phyloP scores from a whole-genome alignment of 768 basidiomycete species.

The Leccinellum albellum region DNA sequence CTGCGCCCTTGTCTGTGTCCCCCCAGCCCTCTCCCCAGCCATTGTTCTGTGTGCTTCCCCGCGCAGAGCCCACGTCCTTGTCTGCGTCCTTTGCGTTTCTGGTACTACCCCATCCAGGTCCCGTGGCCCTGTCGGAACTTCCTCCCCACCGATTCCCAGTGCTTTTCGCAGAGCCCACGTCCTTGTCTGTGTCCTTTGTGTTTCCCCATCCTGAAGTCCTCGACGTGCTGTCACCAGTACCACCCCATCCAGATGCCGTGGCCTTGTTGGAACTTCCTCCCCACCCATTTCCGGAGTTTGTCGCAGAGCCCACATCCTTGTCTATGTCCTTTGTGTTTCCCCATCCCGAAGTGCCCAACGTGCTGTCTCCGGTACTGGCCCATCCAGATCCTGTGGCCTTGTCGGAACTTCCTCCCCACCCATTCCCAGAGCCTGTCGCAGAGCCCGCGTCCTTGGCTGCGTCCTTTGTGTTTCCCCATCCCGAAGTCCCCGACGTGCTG shows the following conservation, averaged over 20 bases:
- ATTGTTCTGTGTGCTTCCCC: neutral
- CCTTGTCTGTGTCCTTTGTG: neutral
- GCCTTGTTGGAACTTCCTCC: too few species aligned
- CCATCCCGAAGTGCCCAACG: neutral
- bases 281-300: too few species aligned
- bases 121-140: too few species aligned
- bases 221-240: neutral
- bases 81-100: neutral
- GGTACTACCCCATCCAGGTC: too few species aligned
- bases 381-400: neutral
- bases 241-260: too few species aligned
- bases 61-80: neutral
- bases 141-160: too few species aligned
- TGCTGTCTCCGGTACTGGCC: neutral
- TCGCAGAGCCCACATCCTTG: neutral
- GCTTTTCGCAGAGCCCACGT: too few species aligned
- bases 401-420: neutral
- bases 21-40: neutral
- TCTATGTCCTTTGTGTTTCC: neutral
- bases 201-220: neutral
- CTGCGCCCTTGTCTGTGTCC: neutral
- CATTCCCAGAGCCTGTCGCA: neutral
- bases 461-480: slow-evolving; percentile 2
- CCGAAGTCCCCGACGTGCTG: slow-evolving; percentile 6
- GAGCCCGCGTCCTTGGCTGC: neutral